These are phyloP conservation scores for Crithidia sp. DNA, from an alignment of 208 protist genomes.

Conservation along the genomic window DNA sequence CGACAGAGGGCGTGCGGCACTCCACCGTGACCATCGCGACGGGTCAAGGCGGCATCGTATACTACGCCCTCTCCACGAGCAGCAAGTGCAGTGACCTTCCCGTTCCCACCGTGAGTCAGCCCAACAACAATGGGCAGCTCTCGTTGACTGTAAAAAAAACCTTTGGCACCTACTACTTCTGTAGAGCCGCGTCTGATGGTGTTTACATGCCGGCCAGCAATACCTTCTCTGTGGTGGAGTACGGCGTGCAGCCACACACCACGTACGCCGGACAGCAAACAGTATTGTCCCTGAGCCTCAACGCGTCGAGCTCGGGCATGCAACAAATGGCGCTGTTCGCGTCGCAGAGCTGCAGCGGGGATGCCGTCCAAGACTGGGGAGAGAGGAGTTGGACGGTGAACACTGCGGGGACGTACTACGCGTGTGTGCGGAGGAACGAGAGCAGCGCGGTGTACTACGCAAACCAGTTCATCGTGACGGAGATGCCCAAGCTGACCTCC, in stretches of 20 bases:
- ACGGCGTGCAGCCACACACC: slow-evolving; percentile 63
- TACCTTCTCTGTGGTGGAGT: slow-evolving; percentile 52
- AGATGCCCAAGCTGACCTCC: slow-evolving; percentile 18
- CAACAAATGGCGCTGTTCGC: slow-evolving; percentile 40
- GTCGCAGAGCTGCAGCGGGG: slow-evolving; percentile 17
- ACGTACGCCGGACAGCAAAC: slow-evolving; percentile 57
- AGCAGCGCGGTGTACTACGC: slow-evolving; percentile 33
- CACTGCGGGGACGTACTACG: slow-evolving; percentile 62
- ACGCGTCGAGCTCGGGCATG: slow-evolving; percentile 29
- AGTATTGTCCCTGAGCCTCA: slow-evolving; percentile 50
- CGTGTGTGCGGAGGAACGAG: slow-evolving; percentile 42
- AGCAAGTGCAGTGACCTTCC: slow-evolving; percentile 38
- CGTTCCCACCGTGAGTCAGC: slow-evolving; percentile 30
- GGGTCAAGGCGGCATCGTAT: too few relatives aligned
- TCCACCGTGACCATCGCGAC: slow-evolving; percentile 12
- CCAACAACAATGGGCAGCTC: too few relatives aligned
- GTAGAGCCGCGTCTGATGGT: slow-evolving; percentile 31
- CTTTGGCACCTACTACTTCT: slow-evolving; percentile 68
- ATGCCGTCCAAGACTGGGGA: slow-evolving; percentile 34
- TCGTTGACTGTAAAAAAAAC: too few relatives aligned
- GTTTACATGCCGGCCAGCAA: slow-evolving; percentile 41
- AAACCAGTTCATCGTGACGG: slow-evolving; percentile 44
- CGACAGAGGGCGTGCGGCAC: slow-evolving; percentile 48
- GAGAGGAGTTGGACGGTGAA: slow-evolving; percentile 39
- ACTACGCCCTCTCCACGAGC: too few relatives aligned